phyloP scores from a whole-genome alignment of 805 yeast species.

The Candida sanyiensis region DNA sequence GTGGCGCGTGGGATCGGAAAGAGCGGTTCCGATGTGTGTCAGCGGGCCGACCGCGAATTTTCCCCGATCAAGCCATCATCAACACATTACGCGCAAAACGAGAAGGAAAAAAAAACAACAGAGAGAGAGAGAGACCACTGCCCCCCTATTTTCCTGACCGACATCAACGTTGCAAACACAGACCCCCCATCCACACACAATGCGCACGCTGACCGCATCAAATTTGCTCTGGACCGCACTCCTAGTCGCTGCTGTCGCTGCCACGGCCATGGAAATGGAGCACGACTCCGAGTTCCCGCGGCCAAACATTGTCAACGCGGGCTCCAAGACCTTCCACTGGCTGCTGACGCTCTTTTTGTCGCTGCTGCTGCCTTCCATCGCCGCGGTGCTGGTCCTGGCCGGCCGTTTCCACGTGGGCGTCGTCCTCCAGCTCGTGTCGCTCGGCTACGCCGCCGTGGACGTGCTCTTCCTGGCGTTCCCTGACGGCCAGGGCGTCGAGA shows the following conservation, averaged over 20 bases:
- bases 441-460: conserved; percentile 51
- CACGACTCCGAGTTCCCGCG: conserved; percentile 26
- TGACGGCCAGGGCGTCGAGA: conserved; percentile 61
- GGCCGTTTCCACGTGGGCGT: conserved; percentile 40
- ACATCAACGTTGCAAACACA: no score
- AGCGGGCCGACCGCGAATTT: no score
- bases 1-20: background rate
- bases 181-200: no score
- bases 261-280: conserved; percentile 26
- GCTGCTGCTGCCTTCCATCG: conserved; percentile 51
- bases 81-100: no score
- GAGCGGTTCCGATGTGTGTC: no score
- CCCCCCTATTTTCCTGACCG: no score
- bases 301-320: conserved; percentile 39
- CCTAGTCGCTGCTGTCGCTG: background rate
- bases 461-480: conserved; percentile 54
- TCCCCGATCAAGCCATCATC: no score
- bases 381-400: conserved; percentile 52
- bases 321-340: conserved; percentile 63
- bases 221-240: background rate
- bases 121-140: no score
- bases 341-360: conserved; percentile 41
- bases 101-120: no score
- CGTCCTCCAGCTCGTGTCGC: conserved; percentile 40
- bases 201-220: no score